Base-by-base conservation (phyloP, 2,329 filamentous ascomycete genomes). In the Davidsoniella neocaledoniae region DNA sequence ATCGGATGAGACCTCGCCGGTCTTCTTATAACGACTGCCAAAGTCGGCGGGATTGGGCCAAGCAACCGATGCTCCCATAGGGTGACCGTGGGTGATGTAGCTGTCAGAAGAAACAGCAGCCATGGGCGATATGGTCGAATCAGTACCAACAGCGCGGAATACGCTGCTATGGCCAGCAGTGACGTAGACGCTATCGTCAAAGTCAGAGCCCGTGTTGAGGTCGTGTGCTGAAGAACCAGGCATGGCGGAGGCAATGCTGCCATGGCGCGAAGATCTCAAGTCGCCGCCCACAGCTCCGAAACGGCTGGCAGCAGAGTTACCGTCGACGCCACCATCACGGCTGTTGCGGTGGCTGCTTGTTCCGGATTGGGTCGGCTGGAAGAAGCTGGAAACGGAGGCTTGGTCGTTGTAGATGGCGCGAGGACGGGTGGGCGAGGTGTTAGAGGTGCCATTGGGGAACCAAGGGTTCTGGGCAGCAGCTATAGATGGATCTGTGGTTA, bases 31-130 rank as follows among this genome's bases (percentile, higher is more conserved):
- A n/a, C 38, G 26, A 2, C 23, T 37, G 21, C 37, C 48, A 39
- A 49, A 49, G 21, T 49, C 41, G 5, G 48, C 21, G 40, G 48
- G 48, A 40, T 49, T 49, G 23, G 48, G 43, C 48, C 48, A 49
- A 14, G 46, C 37, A 17, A 41, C 26, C 1, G 40, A 25, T 12
- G 26, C 33, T 10, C 8, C 26, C 8, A 33, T 12, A 33, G 26
- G 26, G 19, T 25, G 39, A 3, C 25, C n/a, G 29, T 44, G 48
- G 42, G 17, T 36, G 29, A 38, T 23, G 36, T 37, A 37, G 48
- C 42, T 39, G 29, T 42, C 17, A 16, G 36, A 25, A 33, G 40
- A 33, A 17, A n/a, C 19, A n/a, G 29, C 48, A 12, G 14, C 17
- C 12, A 49, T 36, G 40, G 40, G 26, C 10, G 41, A 23, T 41